Evolutionary conservation across 306 rosid genomes (phyloP).

Genomic region (Quercus wislizeni): DNA sequence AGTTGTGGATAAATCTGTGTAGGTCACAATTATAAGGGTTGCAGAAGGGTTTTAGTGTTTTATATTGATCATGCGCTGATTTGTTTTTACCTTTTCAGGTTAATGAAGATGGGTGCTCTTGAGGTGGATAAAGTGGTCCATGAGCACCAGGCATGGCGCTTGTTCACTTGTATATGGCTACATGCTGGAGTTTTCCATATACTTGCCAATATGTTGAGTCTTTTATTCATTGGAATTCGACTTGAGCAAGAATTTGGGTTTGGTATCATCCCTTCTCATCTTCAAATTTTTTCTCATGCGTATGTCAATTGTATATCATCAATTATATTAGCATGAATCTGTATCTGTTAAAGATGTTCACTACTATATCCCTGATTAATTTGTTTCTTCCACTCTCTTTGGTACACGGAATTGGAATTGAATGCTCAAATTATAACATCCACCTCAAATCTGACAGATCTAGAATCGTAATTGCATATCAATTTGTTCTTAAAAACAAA

Average conservation of each 20-base stretch:
- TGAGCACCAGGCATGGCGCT: conserved; percentile 66
- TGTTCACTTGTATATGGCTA: conserved; percentile 76
- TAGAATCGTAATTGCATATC: not conserved
- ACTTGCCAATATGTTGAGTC: conserved; percentile 86
- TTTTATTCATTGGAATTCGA: conserved; percentile 70
- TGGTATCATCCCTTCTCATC: conserved; percentile 50
- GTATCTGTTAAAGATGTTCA: not conserved
- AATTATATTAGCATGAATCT: not conserved
- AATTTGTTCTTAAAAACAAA: not conserved
- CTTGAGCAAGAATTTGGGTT: conserved; percentile 93
- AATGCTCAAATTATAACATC: not conserved
- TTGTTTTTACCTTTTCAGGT: conserved; percentile 31
- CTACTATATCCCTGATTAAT: not conserved
- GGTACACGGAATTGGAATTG: not conserved
- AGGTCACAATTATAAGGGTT: not conserved
- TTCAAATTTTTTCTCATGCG: conserved; percentile 14
- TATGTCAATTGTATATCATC: not conserved
- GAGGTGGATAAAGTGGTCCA: conserved; percentile 53
- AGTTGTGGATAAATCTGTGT: not conserved
- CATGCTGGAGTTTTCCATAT: conserved; percentile 80
- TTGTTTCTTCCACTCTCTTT: not conserved
- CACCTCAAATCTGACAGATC: not conserved
- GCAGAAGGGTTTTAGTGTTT: not conserved
- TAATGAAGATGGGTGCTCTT: conserved; percentile 77
- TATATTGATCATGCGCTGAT: conserved; percentile 7